Evolutionary conservation across 352 stramenopile genomes (phyloP).

Genomic region (Globisporangium mamillatum): DNA sequence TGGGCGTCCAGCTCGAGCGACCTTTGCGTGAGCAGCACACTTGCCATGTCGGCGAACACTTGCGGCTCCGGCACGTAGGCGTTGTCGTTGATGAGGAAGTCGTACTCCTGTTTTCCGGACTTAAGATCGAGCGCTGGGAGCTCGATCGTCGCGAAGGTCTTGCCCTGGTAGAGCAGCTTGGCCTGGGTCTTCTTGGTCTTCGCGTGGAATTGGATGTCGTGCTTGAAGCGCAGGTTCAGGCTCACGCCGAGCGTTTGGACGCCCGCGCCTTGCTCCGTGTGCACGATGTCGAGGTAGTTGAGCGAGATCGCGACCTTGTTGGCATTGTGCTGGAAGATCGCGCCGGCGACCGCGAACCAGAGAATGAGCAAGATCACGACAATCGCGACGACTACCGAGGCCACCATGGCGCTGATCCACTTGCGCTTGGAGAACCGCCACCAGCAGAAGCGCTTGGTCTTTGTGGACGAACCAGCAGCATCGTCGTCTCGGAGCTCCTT

Average conservation of each 20-base stretch:
- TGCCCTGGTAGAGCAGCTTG: neutral
- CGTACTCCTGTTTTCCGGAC: neutral
- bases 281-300: neutral
- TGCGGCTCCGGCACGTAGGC: neutral
- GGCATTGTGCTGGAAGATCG: neutral
- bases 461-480: neutral
- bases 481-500: neutral
- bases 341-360: neutral
- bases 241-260: neutral
- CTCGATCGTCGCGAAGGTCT: neutral
- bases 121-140: neutral
- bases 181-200: neutral
- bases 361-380: neutral
- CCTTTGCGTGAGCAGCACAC: neutral
- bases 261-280: neutral
- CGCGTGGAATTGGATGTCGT: slow-evolving; percentile 1
- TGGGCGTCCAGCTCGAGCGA: neutral
- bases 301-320: neutral
- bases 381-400: neutral
- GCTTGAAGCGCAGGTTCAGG: neutral
- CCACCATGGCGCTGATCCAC: neutral
- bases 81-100: neutral
- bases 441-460: neutral
- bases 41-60: neutral
- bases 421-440: neutral